These are phyloP conservation scores for Colletotrichum cereale DNA, from an alignment of 2,329 filamentous ascomycete species.

Conservation along the genomic window DNA sequence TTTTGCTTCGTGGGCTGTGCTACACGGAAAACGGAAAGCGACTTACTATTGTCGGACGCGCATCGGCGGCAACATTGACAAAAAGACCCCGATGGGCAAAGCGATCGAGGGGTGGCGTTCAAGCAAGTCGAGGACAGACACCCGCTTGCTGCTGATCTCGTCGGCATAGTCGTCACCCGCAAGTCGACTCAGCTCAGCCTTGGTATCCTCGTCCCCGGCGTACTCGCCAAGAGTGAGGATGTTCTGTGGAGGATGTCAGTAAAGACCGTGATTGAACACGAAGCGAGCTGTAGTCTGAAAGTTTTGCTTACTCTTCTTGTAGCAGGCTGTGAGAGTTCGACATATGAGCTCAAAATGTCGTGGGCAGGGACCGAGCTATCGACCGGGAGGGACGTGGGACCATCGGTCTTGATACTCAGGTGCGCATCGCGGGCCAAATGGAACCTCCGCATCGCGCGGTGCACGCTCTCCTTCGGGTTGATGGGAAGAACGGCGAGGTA, in stretches of 20 bases:
- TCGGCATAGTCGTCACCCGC: conserved; percentile 53
- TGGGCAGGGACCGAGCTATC: conserved; percentile 69
- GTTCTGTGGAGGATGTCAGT: conserved; percentile 50
- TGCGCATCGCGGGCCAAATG: conserved; percentile 76
- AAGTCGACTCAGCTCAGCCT: conserved; percentile 52
- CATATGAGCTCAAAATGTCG: conserved; percentile 76
- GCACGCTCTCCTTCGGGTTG: conserved; percentile 73
- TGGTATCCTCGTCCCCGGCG: conserved; percentile 51
- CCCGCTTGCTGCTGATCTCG: conserved; percentile 60
- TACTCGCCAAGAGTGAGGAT: conserved; percentile 43
- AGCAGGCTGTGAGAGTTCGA: conserved; percentile 79
- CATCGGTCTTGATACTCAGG: conserved; percentile 68
- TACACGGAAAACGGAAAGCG: no score
- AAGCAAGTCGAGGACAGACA: conserved; percentile 72
- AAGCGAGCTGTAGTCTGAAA: fast-evolving
- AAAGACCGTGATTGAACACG: fast-evolving
- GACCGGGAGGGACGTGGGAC: conserved; percentile 67
- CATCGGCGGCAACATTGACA: conserved; percentile 76
- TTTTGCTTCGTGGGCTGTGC: not conserved
- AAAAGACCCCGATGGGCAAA: conserved; percentile 70
- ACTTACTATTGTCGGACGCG: conserved; percentile 50
- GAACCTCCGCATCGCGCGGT: conserved; percentile 76
- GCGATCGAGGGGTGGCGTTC: conserved; percentile 66
- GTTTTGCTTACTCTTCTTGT: conserved; percentile 69
- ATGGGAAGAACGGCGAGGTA: conserved; percentile 81